phyloP scores from a whole-genome alignment of 2,329 filamentous ascomycete genomes.

The Pezizomycotina sp. region DNA sequence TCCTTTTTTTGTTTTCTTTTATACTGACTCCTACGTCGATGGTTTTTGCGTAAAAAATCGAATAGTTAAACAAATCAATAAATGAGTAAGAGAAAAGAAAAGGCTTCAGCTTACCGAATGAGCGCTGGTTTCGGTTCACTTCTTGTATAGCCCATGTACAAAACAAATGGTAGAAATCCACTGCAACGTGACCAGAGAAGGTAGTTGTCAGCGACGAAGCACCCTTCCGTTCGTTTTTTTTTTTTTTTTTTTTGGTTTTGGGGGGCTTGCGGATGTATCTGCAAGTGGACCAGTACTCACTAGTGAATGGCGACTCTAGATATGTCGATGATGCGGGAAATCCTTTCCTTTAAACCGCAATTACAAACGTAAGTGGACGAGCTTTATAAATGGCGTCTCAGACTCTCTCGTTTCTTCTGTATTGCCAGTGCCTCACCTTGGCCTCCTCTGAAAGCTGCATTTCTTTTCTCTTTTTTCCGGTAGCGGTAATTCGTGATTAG shows the following conservation, averaged over 20 bases:
- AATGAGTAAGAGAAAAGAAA: slow-evolving; percentile 3
- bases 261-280: slow-evolving; percentile 20
- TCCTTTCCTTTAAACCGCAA: slow-evolving; percentile 58
- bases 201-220: slow-evolving; percentile 21
- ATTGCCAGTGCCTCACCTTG: slow-evolving; percentile 46
- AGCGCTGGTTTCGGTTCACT: slow-evolving; percentile 78
- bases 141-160: slow-evolving; percentile 95
- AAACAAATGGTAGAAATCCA: slow-evolving; percentile 88
- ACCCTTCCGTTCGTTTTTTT: slow-evolving; percentile 4
- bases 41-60: no score
- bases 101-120: slow-evolving; percentile 42
- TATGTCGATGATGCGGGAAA: slow-evolving; percentile 88
- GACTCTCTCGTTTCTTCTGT: not conserved
- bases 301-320: slow-evolving; percentile 91
- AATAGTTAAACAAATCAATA: no score
- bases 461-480: slow-evolving; percentile 26
- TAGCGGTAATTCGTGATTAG: slow-evolving; percentile 8
- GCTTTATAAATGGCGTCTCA: not conserved
- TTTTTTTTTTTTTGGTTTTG: not conserved
- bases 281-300: slow-evolving; percentile 37
- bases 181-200: slow-evolving; percentile 35
- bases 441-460: slow-evolving; percentile 82
- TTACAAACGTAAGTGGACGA: slow-evolving; percentile 11
- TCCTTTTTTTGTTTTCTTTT: no score
- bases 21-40: no score